Conservation (phyloP, 2,329 filamentous ascomycete species). For the Aspergillus hortae region DNA sequence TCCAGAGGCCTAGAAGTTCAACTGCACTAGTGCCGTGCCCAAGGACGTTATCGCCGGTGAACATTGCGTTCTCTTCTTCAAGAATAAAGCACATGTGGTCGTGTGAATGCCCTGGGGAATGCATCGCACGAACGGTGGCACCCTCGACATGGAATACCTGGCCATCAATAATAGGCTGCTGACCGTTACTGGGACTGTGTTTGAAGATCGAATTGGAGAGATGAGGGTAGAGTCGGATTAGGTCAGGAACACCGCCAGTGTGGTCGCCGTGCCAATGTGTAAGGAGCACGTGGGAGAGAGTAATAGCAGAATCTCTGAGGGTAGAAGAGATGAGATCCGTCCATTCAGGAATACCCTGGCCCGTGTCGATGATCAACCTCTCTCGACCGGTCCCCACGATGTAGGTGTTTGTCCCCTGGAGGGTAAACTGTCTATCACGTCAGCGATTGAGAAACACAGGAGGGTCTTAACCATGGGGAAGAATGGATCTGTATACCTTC, state of each 20-base stretch:
- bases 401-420: slow-evolving; percentile 40
- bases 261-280: slow-evolving; percentile 48
- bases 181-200: slow-evolving; percentile 26
- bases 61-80: slow-evolving; percentile 69
- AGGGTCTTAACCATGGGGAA: too few relatives aligned
- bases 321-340: slow-evolving; percentile 29
- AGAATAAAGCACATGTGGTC: slow-evolving; percentile 76
- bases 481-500: neutral
- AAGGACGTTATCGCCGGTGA: slow-evolving; percentile 77
- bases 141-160: slow-evolving; percentile 39
- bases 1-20: neutral
- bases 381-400: slow-evolving; percentile 36
- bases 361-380: slow-evolving; percentile 34
- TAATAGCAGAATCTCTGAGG: slow-evolving; percentile 25
- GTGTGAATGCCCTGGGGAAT: slow-evolving; percentile 64
- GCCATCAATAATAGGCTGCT: slow-evolving; percentile 35
- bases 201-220: slow-evolving; percentile 34
- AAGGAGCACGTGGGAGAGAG: slow-evolving; percentile 41
- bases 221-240: slow-evolving; percentile 30
- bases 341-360: slow-evolving; percentile 24
- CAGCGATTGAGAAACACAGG: neutral
- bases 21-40: slow-evolving; percentile 48
- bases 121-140: slow-evolving; percentile 37
- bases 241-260: slow-evolving; percentile 40
- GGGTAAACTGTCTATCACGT: neutral